Conservation (phyloP, 192 early-diverging fungal genomes). For the Obelidium mucronatum region DNA sequence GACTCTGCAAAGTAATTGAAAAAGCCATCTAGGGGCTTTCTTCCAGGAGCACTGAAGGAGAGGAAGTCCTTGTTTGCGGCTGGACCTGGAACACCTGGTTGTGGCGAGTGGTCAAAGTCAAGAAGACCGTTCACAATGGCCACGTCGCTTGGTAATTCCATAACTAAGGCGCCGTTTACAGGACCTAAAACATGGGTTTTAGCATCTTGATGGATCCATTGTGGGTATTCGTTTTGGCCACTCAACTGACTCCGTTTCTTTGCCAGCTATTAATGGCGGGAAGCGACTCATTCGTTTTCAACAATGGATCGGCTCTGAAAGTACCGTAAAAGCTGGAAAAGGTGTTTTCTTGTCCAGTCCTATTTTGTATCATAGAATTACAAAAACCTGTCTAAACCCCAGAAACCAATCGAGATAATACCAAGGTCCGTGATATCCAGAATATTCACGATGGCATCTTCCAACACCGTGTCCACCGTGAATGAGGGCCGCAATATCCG, state of each 20-base stretch:
- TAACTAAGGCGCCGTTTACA: neutral
- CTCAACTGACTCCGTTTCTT: too few relatives aligned
- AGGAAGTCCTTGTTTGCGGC: neutral
- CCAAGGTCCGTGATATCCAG: slow-evolving; percentile 33
- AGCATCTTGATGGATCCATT: neutral
- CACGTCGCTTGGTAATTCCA: neutral
- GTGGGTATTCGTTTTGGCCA: neutral
- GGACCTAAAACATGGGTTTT: neutral
- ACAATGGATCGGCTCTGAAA: slow-evolving; percentile 67
- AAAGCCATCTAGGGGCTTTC: neutral
- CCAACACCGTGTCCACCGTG: slow-evolving; percentile 6
- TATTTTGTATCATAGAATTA: neutral
- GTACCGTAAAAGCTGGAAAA: slow-evolving; percentile 61
- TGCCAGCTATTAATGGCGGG: slow-evolving; percentile 68
- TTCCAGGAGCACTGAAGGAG: neutral
- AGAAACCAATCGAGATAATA: neutral
- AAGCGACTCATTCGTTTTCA: slow-evolving; percentile 71
- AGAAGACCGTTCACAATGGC: neutral
- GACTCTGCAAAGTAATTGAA: neutral
- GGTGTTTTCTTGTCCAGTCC: slow-evolving; percentile 8
- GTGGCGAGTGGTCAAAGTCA: neutral
- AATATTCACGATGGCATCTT: neutral
- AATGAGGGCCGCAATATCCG: slow-evolving; percentile 47
- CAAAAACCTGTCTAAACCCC: neutral
- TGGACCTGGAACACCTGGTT: neutral